phyloP scores from a whole-genome alignment of 495 filamentous ascomycete species.

The Thermochaetoides thermophila region DNA sequence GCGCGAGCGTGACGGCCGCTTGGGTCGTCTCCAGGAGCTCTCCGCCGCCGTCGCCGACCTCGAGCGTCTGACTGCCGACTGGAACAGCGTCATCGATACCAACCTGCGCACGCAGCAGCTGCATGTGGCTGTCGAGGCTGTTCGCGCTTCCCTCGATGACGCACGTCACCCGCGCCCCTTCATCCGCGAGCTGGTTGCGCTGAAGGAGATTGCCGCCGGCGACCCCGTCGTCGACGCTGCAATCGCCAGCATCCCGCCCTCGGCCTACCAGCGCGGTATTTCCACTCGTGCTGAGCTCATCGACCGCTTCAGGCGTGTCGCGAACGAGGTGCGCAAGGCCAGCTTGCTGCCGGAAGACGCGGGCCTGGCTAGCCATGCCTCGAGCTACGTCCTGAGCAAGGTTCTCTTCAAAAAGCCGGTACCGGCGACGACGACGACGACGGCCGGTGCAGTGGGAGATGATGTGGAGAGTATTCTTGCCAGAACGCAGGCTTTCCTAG shows the following conservation, averaged over 20 bases:
- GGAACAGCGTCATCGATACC: constrained; percentile 72
- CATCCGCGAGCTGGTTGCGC: constrained; percentile 73
- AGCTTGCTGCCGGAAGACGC: constrained; percentile 81
- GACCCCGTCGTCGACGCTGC: constrained; percentile 79
- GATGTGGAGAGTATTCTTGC: constrained; percentile 91
- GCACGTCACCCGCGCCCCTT: constrained; percentile 67
- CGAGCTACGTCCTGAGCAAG: constrained; percentile 75
- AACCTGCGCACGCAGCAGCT: constrained; percentile 91
- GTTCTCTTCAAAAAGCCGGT: constrained; percentile 91
- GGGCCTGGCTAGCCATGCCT: constrained; percentile 83
- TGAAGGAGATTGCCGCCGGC: constrained; percentile 77
- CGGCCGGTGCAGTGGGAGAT: constrained; percentile 68
- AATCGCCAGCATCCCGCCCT: constrained; percentile 84
- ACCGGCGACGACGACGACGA: too few relatives aligned
- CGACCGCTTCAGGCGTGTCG: constrained; percentile 92
- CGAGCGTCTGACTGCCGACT: constrained; percentile 68
- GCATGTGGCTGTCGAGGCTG: constrained; percentile 85
- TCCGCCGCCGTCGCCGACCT: constrained; percentile 61
- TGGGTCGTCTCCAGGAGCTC: constrained; percentile 72
- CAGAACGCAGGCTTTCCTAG: constrained; percentile 71
- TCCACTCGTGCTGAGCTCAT: constrained; percentile 70
- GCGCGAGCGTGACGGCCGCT: constrained; percentile 70
- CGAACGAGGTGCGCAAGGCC: constrained; percentile 85
- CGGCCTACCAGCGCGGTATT: constrained; percentile 84
- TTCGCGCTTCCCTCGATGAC: constrained; percentile 65